phyloP scores from a whole-genome alignment of 208 protist genomes.

The Crithidia acanthocephali region DNA sequence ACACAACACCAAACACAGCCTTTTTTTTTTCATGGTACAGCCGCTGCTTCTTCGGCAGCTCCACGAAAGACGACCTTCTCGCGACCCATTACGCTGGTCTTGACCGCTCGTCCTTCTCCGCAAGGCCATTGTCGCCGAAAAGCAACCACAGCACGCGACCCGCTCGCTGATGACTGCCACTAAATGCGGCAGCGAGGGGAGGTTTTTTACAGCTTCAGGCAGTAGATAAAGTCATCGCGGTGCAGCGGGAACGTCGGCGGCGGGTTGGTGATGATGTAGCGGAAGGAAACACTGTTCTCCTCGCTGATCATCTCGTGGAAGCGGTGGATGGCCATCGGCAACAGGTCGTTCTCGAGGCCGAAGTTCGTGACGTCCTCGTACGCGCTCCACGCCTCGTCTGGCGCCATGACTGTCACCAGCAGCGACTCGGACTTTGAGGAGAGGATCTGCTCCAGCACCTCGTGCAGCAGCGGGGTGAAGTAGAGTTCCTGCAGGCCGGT shows the following conservation, averaged over 20 bases:
- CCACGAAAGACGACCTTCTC: no score
- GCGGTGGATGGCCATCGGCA: slow-evolving; percentile 45
- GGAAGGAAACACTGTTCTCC: slow-evolving; percentile 27
- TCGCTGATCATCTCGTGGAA: slow-evolving; percentile 25
- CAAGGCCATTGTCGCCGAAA: no score
- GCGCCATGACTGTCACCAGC: slow-evolving; percentile 32
- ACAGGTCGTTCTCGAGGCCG: slow-evolving; percentile 32
- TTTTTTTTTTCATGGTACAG: no score
- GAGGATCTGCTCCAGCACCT: slow-evolving; percentile 42
- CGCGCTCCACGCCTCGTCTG: slow-evolving; percentile 21
- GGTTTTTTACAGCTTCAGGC: slow-evolving; percentile 28
- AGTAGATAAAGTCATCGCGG: slow-evolving; percentile 43
- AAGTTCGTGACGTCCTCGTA: slow-evolving; percentile 37
- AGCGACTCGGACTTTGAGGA: slow-evolving; percentile 33
- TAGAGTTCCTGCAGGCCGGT: slow-evolving; percentile 42
- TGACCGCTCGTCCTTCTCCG: no score
- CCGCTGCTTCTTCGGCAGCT: no score
- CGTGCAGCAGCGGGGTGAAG: slow-evolving; percentile 37
- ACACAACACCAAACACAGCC: no score
- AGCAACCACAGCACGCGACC: background rate
- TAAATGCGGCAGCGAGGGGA: background rate
- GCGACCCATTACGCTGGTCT: no score
- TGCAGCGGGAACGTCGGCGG: slow-evolving; percentile 35
- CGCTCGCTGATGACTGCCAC: background rate
- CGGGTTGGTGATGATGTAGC: slow-evolving; percentile 52